Evolutionary conservation across 345 rosid genomes (phyloP), one percentile per base, ranked within the genome.

Genomic region (Syzygium oleosum): DNA sequence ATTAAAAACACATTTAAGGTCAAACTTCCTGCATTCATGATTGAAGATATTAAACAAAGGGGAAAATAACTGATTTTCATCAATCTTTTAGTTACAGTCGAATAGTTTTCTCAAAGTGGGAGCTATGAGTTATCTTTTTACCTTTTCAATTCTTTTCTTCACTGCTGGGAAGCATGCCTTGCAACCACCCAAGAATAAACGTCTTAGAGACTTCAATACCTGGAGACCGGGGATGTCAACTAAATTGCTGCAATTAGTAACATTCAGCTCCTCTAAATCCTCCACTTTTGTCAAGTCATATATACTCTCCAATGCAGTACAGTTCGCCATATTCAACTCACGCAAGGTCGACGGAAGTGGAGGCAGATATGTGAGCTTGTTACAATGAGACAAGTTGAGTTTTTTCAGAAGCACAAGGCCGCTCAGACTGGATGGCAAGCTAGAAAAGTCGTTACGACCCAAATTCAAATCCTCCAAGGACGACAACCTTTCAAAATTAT

Each of bases 401-500:
- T 86, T 61, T 87, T 78, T 90, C 41, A 94, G 94, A 88, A 84
- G 80, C 41, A 90, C 87, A 13, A 93, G 93, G 23, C 92, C 94
- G 78, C 80, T 87, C 80, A 93, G 88, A 85, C 95, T 94, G 17
- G 93, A 91, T 8, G 96, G 93, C 73, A 94, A 93, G 61, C 91
- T 89, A 88, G 85, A 86, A 53, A 93, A 90, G 9, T 90, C 89
- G 87, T 92, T 94, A 84, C 88, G 34, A 29, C 91, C 92, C 4
- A 94, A 86, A 8, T 91, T 49, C 89, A 94, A 53, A 43, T 29
- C 51, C 87, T 91, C 90, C 46, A 94, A 80, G 12, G 86, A 84
- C 51, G 94, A 87, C 85, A 94, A 59, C 85, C 90, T 93, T 91
- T 90, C 93, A 51, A 94, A 92, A 86, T 92, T 93, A 86, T 94